Percentiles rank a stretch among this genome's conserved stretches.
These are phyloP conservation scores for Ustilago hordei DNA, from an alignment of 1,284 basidiomycete genomes.

Conservation along the genomic window DNA sequence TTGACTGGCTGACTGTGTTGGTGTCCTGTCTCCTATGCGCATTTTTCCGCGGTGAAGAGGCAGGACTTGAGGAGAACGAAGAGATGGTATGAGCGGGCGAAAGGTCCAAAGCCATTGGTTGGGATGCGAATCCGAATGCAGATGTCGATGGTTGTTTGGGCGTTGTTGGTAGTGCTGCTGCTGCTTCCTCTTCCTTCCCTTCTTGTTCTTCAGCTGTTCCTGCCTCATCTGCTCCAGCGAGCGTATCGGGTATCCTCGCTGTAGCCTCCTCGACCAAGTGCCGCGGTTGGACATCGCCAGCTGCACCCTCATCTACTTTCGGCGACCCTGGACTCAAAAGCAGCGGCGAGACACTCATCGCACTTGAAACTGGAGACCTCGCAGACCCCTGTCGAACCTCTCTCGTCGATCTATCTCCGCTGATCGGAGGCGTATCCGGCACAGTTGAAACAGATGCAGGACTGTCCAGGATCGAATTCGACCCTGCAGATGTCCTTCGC, in stretches of 20 bases:
- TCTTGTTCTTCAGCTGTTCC: neutral
- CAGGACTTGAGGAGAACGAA: constrained; percentile 22
- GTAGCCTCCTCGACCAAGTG: constrained; percentile 37
- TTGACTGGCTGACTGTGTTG: constrained; percentile 33
- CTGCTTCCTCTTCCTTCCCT: neutral
- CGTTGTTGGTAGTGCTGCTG: constrained; percentile 10
- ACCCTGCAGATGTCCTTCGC: constrained; percentile 17
- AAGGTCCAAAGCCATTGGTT: constrained; percentile 42
- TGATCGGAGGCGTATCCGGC: constrained; percentile 12
- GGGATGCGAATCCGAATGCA: constrained; percentile 32
- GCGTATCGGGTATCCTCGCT: constrained; percentile 23
- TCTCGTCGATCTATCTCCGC: neutral
- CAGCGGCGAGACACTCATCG: constrained; percentile 15
- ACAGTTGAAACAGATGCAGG: constrained; percentile 6
- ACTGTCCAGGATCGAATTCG: constrained; percentile 25
- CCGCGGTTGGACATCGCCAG: constrained; percentile 15
- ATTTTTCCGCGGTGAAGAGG: constrained; percentile 46
- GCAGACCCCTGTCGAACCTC: neutral
- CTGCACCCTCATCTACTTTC: constrained; percentile 32
- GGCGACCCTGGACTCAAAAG: constrained; percentile 25
- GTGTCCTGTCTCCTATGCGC: constrained; percentile 42
- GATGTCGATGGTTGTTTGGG: constrained; percentile 8
- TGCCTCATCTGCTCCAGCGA: constrained; percentile 16
- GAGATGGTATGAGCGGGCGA: constrained; percentile 31
- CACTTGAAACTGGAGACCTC: constrained; percentile 11